Evolutionary conservation across 768 basidiomycete species (phyloP).

Genomic region (Mycena polygramma): DNA sequence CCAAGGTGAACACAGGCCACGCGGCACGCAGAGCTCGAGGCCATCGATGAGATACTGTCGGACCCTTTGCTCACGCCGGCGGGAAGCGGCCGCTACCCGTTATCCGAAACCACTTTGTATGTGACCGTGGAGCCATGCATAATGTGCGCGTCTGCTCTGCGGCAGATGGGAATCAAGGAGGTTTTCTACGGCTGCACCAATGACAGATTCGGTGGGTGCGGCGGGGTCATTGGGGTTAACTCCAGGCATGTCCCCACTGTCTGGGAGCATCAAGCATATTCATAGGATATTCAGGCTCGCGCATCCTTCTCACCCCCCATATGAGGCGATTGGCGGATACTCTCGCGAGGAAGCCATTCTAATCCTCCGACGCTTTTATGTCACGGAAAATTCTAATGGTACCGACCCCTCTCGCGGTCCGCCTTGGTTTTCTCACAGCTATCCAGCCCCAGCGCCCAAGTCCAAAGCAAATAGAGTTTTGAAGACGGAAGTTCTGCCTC

Average conservation of each 20-base stretch:
- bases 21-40: conserved; percentile 96
- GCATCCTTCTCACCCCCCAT: conserved; percentile 83
- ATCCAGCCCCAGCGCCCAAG: conserved; percentile 88
- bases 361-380: conserved; percentile 88
- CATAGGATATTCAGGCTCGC: conserved; percentile 59
- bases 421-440: conserved; percentile 17
- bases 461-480: conserved; percentile 87
- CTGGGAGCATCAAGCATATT: conserved; percentile 7
- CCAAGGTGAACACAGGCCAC: conserved; percentile 76
- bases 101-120: conserved; percentile 87
- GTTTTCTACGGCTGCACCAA: conserved; percentile 96
- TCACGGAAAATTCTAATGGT: conserved; percentile 96
- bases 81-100: conserved; percentile 56
- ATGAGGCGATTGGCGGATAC: conserved; percentile 81
- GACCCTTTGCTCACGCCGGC: conserved; percentile 71
- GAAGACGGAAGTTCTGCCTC: conserved; percentile 78
- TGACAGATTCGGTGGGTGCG: conserved; percentile 97
- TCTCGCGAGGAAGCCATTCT: conserved; percentile 88
- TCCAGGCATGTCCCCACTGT: conserved; percentile 61
- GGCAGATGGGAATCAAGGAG: conserved; percentile 91
- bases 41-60: conserved; percentile 88
- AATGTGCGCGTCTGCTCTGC: conserved; percentile 97
- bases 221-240: conserved; percentile 93
- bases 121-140: conserved; percentile 99
- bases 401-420: conserved; percentile 16